Conservation (phyloP, 768 basidiomycete genomes). For the Lactarius deliciosus region DNA sequence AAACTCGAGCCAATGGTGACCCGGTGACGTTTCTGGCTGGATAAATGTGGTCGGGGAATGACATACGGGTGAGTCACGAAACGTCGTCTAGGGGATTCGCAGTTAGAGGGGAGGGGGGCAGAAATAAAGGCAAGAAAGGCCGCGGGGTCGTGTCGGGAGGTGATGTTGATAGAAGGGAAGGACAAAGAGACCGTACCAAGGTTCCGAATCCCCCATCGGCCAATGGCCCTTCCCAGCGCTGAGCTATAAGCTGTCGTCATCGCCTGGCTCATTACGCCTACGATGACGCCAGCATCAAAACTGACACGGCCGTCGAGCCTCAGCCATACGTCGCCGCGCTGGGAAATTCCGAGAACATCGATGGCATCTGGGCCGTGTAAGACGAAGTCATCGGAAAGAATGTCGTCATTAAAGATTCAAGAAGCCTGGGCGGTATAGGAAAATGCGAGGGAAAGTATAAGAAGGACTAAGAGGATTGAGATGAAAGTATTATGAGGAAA, state of each 20-base stretch:
- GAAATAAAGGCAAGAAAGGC: slow-evolving; percentile 48
- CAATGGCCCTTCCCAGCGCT: slow-evolving; percentile 61
- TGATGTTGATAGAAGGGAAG: slow-evolving; percentile 50
- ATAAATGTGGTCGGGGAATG: slow-evolving; percentile 4
- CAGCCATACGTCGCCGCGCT: slow-evolving; percentile 60
- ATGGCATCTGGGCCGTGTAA: slow-evolving; percentile 61
- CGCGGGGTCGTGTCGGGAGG: slow-evolving; percentile 42
- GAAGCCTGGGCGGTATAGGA: slow-evolving; percentile 62
- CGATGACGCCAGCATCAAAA: slow-evolving; percentile 61
- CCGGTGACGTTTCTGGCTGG: slow-evolving; percentile 9
- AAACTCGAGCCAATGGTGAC: slow-evolving; percentile 24
- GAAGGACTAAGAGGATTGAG: slow-evolving; percentile 46
- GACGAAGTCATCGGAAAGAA: slow-evolving; percentile 54
- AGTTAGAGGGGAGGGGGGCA: slow-evolving; percentile 44
- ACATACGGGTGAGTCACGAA: slow-evolving; percentile 25
- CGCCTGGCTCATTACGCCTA: slow-evolving; percentile 51
- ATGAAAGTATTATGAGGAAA: slow-evolving; percentile 52
- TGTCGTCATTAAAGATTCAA: slow-evolving; percentile 53
- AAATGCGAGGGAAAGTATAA: slow-evolving; percentile 56
- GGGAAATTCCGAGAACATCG: slow-evolving; percentile 60
- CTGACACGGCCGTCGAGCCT: slow-evolving; percentile 59
- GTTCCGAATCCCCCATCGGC: slow-evolving; percentile 61
- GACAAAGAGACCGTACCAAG: slow-evolving; percentile 58
- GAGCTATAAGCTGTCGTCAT: slow-evolving; percentile 46
- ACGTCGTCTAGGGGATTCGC: slow-evolving; percentile 17